Conservation (phyloP, 495 filamentous ascomycete species). For the Cenococcum geophilum region DNA sequence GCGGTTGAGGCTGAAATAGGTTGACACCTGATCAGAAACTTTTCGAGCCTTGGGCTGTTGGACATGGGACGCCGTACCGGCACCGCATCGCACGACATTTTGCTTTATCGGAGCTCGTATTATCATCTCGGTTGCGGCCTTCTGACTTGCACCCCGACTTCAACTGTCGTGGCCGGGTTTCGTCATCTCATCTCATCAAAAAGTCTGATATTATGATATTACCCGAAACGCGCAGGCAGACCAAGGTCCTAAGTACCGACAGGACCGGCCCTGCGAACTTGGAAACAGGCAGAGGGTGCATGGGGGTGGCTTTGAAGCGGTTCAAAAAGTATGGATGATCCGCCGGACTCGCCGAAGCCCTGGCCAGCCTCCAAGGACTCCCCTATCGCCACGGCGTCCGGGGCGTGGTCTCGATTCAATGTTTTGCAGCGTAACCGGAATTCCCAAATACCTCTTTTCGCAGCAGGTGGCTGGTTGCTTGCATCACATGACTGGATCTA, state of each 20-base stretch:
- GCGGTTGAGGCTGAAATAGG: too few species aligned
- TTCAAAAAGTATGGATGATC: not conserved
- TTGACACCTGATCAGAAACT: too few species aligned
- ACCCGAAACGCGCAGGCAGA: conserved; percentile 11
- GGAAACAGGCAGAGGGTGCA: conserved; percentile 2
- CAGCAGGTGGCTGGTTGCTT: not conserved
- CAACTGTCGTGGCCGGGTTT: not conserved
- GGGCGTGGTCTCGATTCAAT: not conserved
- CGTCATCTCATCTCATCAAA: not conserved
- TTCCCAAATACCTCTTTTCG: conserved; percentile 1
- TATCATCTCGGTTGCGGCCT: not conserved
- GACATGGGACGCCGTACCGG: not conserved
- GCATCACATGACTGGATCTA: conserved; percentile 27
- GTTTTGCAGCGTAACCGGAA: conserved; percentile 17
- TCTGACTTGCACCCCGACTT: not conserved
- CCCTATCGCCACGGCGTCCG: not conserved
- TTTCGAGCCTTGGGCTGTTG: not conserved
- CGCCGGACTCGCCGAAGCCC: conserved; percentile 25
- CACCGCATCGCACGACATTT: not conserved
- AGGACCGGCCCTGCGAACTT: conserved; percentile 10
- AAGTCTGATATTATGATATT: conserved; percentile 25
- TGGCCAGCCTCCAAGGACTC: conserved; percentile 5
- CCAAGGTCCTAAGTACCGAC: conserved; percentile 22
- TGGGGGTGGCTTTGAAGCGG: not conserved
- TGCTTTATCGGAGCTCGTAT: not conserved